Percentiles rank a stretch among this genome's conserved stretches.
Evolutionary conservation across 305 asterid genomes (phyloP).

Genomic region (Fraxinus nigra): DNA sequence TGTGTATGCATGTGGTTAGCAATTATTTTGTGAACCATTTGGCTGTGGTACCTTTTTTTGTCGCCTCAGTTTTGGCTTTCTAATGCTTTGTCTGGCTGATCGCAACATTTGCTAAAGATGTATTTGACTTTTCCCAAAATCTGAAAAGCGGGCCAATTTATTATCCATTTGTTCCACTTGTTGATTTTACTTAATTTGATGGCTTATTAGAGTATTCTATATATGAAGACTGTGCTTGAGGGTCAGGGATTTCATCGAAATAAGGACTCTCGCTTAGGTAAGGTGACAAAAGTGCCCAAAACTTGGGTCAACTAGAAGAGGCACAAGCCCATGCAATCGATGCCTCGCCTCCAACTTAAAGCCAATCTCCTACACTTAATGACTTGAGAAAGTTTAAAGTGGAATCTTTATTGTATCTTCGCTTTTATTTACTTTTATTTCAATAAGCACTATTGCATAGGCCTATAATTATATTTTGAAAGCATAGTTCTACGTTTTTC

Average conservation of each 20-base stretch:
- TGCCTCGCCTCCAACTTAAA: neutral
- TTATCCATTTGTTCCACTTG: neutral
- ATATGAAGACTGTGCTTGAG: neutral
- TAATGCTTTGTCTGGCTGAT: conserved; percentile 14
- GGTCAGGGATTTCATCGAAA: neutral
- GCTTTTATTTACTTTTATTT: neutral
- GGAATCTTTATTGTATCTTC: neutral
- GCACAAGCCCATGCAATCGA: neutral
- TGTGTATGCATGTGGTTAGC: neutral
- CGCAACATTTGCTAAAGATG: neutral
- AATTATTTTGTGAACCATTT: conserved; percentile 17
- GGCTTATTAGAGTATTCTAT: neutral
- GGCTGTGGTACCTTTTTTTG: conserved; percentile 3
- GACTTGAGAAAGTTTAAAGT: neutral
- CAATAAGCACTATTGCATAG: neutral
- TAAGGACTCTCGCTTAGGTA: neutral
- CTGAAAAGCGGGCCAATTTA: conserved; percentile 2
- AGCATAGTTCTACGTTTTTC: neutral
- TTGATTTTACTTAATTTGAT: conserved; percentile 1
- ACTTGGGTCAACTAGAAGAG: neutral
- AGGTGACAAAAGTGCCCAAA: neutral
- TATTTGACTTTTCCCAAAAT: neutral
- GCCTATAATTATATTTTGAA: neutral
- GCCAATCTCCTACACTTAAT: neutral
- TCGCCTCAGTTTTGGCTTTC: neutral